Percentiles rank a stretch among this genome's conserved stretches.
These are phyloP conservation scores for Plasmodium cynomolgi DNA, from an alignment of 169 alveolate species.

Conservation along the genomic window DNA sequence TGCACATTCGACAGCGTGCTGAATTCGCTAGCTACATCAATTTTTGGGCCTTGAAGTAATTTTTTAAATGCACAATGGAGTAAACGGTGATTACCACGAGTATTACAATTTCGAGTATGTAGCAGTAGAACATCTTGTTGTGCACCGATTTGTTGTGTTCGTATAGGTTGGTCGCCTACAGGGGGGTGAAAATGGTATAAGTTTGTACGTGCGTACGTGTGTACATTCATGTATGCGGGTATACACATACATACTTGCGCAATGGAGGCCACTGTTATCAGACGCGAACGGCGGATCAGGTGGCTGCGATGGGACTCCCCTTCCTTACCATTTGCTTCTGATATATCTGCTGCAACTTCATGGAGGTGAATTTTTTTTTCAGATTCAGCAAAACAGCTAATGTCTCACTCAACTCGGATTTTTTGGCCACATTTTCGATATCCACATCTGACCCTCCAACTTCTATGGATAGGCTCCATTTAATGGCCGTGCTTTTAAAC, in stretches of 20 bases:
- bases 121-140: conserved; percentile 79
- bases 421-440: conserved; percentile 62
- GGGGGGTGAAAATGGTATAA: conserved; percentile 27
- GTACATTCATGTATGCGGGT: not conserved
- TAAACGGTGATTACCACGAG: conserved; percentile 75
- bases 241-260: not conserved
- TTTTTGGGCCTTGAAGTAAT: conserved; percentile 82
- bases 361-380: conserved; percentile 40
- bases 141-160: conserved; percentile 82
- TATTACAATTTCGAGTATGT: conserved; percentile 77
- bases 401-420: conserved; percentile 78
- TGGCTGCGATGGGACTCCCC: not conserved
- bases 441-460: conserved; percentile 80
- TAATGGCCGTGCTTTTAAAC: conserved; percentile 78
- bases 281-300: not conserved
- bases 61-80: conserved; percentile 81
- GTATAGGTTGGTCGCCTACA: conserved; percentile 77
- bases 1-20: not conserved
- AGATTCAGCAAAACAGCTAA: not conserved
- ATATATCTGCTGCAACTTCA: conserved; percentile 42
- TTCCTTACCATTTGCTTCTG: conserved; percentile 49
- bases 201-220: not conserved
- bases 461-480: conserved; percentile 79
- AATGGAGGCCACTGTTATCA: not conserved
- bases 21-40: conserved; percentile 44